These are phyloP conservation scores for Chrysanthemum seticuspe DNA, from an alignment of 129 eudicot genomes.

Conservation along the genomic window DNA sequence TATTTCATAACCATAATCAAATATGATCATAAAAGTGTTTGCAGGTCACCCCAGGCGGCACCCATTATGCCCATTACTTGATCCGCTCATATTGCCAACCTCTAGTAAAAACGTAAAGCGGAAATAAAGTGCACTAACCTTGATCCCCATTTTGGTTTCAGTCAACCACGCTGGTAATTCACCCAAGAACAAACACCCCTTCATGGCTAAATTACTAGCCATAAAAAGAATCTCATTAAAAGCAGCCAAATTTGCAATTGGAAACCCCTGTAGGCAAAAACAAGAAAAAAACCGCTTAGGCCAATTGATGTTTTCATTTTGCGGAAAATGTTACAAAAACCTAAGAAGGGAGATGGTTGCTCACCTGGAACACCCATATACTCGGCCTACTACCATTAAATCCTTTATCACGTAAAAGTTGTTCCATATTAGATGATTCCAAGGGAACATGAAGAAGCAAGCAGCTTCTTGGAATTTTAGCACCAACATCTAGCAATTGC, in stretches of 20 bases:
- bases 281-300: neutral
- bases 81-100: too few relatives aligned
- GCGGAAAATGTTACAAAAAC: neutral
- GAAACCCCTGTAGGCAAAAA: slow-evolving; percentile 60
- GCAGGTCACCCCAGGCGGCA: too few relatives aligned
- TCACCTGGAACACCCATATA: slow-evolving; percentile 83
- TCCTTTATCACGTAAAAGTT: slow-evolving; percentile 59
- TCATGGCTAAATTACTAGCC: slow-evolving; percentile 67
- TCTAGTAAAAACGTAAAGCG: neutral
- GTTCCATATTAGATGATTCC: slow-evolving; percentile 70
- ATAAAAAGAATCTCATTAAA: slow-evolving; percentile 53
- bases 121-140: slow-evolving; percentile 39
- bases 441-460: slow-evolving; percentile 64
- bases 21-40: too few relatives aligned
- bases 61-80: too few relatives aligned
- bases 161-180: slow-evolving; percentile 77
- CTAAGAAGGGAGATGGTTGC: slow-evolving; percentile 2
- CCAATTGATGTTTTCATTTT: neutral
- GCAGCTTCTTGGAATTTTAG: slow-evolving; percentile 77
- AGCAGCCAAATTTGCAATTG: slow-evolving; percentile 52
- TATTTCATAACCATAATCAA: too few relatives aligned
- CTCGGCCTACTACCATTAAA: slow-evolving; percentile 78
- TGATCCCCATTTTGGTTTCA: slow-evolving; percentile 45
- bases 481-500: slow-evolving; percentile 68
- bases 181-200: slow-evolving; percentile 73